Conservation (phyloP, 108 stramenopile species). For the Cyclotella sp. region DNA sequence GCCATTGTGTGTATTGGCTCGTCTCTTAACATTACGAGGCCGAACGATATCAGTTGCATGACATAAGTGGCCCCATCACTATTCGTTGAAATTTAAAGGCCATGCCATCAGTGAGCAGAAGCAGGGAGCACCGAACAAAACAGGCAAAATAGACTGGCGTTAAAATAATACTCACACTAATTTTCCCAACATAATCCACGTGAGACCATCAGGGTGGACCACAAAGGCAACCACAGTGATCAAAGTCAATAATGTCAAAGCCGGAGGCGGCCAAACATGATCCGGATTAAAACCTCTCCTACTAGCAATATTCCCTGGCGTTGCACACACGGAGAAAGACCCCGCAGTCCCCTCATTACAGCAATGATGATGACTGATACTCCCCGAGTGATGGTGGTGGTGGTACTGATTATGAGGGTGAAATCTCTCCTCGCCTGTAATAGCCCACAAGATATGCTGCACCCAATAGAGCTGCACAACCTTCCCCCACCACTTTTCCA, state of each 20-base stretch:
- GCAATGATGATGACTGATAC: not conserved
- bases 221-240: conserved; percentile 65
- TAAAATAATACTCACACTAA: conserved; percentile 45
- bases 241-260: conserved; percentile 57
- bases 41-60: conserved; percentile 29
- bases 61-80: conserved; percentile 40
- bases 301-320: not conserved
- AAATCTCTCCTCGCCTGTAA: conserved; percentile 26
- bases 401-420: not conserved
- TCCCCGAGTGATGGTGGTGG: not conserved
- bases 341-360: conserved; percentile 26
- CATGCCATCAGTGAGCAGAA: conserved; percentile 16
- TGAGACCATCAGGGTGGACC: conserved; percentile 76
- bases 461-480: conserved; percentile 11
- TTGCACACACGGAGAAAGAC: not conserved
- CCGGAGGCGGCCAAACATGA: conserved; percentile 65
- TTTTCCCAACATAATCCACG: conserved; percentile 73
- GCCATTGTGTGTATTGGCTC: conserved; percentile 57
- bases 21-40: conserved; percentile 53
- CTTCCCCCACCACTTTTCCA: conserved; percentile 4
- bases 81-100: not conserved
- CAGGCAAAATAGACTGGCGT: conserved; percentile 6
- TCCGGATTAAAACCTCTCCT: conserved; percentile 32
- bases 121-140: not conserved
- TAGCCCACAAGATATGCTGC: conserved; percentile 16